These are phyloP conservation scores for Sutorius australiensis DNA, from an alignment of 768 basidiomycete genomes.

Conservation along the genomic window DNA sequence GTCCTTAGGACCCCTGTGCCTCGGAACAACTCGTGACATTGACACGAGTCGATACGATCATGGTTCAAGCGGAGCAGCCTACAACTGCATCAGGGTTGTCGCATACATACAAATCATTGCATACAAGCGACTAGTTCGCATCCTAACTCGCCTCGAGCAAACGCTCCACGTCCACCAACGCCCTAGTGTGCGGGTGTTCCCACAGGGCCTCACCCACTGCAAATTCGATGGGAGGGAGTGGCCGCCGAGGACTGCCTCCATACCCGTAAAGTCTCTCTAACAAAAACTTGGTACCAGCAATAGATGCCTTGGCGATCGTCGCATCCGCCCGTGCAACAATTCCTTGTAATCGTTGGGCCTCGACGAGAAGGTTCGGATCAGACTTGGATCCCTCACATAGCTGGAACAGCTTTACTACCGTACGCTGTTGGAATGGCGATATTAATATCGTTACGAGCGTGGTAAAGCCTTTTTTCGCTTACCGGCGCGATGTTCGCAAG, in stretches of 20 bases:
- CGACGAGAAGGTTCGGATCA: conserved; percentile 54
- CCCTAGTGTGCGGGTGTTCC: conserved; percentile 68
- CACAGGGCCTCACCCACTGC: conserved; percentile 59
- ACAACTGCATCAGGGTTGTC: neutral
- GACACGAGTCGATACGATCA: neutral
- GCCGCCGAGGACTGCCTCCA: conserved; percentile 74
- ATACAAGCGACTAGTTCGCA: neutral
- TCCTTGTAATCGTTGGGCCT: conserved; percentile 74
- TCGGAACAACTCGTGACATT: conserved; percentile 2
- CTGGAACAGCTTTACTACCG: conserved; percentile 58
- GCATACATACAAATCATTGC: neutral
- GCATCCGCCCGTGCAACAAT: conserved; percentile 78
- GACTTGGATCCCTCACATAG: conserved; percentile 54
- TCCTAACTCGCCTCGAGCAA: conserved; percentile 38
- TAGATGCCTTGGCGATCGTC: conserved; percentile 70
- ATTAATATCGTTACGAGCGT: neutral
- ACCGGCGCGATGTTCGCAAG: conserved; percentile 83
- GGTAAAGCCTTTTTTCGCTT: conserved; percentile 18
- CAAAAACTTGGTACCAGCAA: conserved; percentile 81
- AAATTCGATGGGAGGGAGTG: conserved; percentile 62
- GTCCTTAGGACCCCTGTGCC: neutral
- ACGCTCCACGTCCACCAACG: conserved; percentile 61
- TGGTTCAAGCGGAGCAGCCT: neutral
- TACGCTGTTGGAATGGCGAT: conserved; percentile 38
- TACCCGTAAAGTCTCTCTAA: conserved; percentile 75